These are phyloP conservation scores for Quercus parvula DNA, from an alignment of 306 rosid genomes.

Conservation along the genomic window DNA sequence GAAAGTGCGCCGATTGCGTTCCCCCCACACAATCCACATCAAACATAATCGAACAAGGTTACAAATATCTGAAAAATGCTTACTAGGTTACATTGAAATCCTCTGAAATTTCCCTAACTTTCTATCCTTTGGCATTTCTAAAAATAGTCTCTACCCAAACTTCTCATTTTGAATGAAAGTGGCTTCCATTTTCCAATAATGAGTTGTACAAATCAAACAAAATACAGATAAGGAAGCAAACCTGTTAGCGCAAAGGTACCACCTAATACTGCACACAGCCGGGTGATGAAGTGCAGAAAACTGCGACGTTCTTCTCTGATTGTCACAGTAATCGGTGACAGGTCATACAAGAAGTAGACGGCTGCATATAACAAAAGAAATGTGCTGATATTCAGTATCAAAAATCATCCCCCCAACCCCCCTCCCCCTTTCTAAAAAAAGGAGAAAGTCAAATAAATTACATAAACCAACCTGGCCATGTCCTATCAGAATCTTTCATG, in stretches of 20 bases:
- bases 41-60: too few relatives aligned
- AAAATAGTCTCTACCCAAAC: neutral
- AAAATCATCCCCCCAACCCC: neutral
- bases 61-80: too few relatives aligned
- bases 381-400: slow-evolving; percentile 15
- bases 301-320: slow-evolving; percentile 96
- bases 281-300: slow-evolving; percentile 93
- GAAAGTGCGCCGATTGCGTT: too few relatives aligned
- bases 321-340: slow-evolving; percentile 94
- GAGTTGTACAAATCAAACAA: neutral
- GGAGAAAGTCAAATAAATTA: slow-evolving; percentile 11
- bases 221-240: slow-evolving; percentile 18
- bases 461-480: slow-evolving; percentile 84
- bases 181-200: neutral
- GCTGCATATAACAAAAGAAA: slow-evolving; percentile 48
- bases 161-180: neutral
- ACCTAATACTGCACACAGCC: slow-evolving; percentile 94
- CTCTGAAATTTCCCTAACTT: neutral
- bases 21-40: too few relatives aligned
- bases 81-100: neutral
- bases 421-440: neutral
- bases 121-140: neutral
- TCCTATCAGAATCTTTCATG: slow-evolving; percentile 64
- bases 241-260: slow-evolving; percentile 99
- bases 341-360: slow-evolving; percentile 96